phyloP scores from a whole-genome alignment of 495 filamentous ascomycete genomes.

The Penicillium riverlandense region DNA sequence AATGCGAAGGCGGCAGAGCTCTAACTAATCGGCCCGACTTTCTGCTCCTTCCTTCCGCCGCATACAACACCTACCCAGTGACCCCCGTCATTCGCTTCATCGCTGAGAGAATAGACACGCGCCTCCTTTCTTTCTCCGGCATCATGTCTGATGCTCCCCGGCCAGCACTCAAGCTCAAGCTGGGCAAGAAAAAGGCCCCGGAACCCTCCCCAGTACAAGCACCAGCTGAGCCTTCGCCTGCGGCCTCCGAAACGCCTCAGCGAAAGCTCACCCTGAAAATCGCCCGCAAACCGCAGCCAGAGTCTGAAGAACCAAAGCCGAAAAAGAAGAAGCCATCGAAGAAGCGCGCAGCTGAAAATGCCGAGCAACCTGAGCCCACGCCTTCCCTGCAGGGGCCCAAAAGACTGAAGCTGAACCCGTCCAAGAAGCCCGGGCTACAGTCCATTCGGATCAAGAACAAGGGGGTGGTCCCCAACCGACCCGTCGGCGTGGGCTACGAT shows the following conservation, averaged over 20 bases:
- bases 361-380: slow-evolving; percentile 16
- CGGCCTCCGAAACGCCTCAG: slow-evolving; percentile 20
- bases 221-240: slow-evolving; percentile 22
- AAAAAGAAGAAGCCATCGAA: slow-evolving; percentile 45
- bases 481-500: slow-evolving; percentile 82
- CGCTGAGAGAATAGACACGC: neutral
- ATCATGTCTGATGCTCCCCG: slow-evolving; percentile 34
- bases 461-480: slow-evolving; percentile 55
- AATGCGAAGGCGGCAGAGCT: too few relatives aligned
- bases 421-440: slow-evolving; percentile 35
- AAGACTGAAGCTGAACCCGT: slow-evolving; percentile 36
- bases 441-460: slow-evolving; percentile 51
- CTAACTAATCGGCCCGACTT: too few relatives aligned
- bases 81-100: too few relatives aligned
- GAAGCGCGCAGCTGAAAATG: slow-evolving; percentile 33
- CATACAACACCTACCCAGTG: too few relatives aligned
- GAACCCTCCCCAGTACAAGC: slow-evolving; percentile 20
- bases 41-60: too few relatives aligned
- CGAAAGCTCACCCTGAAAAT: slow-evolving; percentile 49
- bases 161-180: slow-evolving; percentile 45
- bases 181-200: slow-evolving; percentile 31
- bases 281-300: slow-evolving; percentile 25
- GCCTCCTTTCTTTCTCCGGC: neutral
- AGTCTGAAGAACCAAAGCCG: slow-evolving; percentile 20
- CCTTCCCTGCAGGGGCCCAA: slow-evolving; percentile 27